Base-by-base conservation (phyloP, 805 yeast species). In the Debaryomyces prosopidis region DNA sequence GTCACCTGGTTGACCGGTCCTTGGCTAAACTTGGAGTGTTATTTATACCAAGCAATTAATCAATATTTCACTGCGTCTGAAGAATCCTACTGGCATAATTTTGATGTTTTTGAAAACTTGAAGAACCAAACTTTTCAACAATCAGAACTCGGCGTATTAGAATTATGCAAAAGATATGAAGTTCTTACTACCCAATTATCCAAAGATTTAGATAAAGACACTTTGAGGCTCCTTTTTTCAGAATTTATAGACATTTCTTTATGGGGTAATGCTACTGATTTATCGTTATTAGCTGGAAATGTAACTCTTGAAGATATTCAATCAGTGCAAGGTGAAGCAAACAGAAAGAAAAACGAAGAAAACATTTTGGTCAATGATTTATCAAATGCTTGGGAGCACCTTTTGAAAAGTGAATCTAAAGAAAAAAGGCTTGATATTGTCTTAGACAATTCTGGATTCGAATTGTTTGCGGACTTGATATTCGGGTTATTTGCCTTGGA, bases 251-350 rank as follows among this genome's bases (percentile, higher is more conserved):
- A 90, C 60, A 80, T 92, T 44, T 88, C 97, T 0, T 68, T 94
- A 43, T 94, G 99, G 99, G 99, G 99, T 20, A 94, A 94, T 65
- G 97, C 98, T 15, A 89, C 97, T 3, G 99, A 94, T 65, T 76
- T 94, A 59, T 89, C 97, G 0, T 71, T 95, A 43, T 74, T 94
- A 50, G 91, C 95, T 3, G 90, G 88, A 47, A 89, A 92, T n/a
- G 82, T 90, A 6, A 60, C 75, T 2, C 63, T 89, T 23, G 97
- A 91, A 39, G 97, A 94, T 53, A 86, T 94, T 57, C 87, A 89
- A 65, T 82, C 92, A 5, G 81, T 89, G 33, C 99, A 94, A 71
- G 97, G 97, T 36, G 87, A 86, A 10, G 89, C 86, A 50, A 89
- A 89, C 15, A 77, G 98, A 54, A 85, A 83, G 59, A 81, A 84